Evolutionary conservation across 2,329 filamentous ascomycete species (phyloP).

Genomic region (Zymoseptoria crescenta): DNA sequence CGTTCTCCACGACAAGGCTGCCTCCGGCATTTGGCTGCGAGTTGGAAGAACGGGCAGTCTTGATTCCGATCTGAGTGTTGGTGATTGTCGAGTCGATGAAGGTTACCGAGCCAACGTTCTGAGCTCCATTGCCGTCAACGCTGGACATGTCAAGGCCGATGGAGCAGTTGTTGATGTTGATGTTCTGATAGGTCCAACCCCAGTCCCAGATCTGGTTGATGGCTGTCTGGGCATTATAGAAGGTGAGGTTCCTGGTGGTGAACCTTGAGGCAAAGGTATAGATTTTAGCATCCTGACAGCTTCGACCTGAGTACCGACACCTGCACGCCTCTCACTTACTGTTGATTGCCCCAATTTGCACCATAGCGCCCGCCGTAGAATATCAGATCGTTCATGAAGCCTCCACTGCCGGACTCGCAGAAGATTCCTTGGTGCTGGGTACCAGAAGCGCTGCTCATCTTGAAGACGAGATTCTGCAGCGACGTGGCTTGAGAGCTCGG

Average conservation of each 20-base stretch:
- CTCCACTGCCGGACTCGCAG: constrained; percentile 38
- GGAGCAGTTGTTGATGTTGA: constrained; percentile 46
- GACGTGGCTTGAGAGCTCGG: constrained; percentile 40
- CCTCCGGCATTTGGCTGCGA: constrained; percentile 40
- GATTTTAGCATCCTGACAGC: neutral
- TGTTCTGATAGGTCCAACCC: constrained; percentile 42
- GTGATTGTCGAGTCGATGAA: constrained; percentile 50
- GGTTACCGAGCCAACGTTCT: constrained; percentile 48
- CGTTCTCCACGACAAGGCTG: constrained; percentile 50
- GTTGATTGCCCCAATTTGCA: constrained; percentile 39
- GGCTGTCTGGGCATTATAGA: constrained; percentile 45
- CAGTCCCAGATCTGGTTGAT: constrained; percentile 54
- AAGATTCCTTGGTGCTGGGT: constrained; percentile 43
- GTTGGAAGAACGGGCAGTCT: constrained; percentile 38
- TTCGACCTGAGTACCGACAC: neutral
- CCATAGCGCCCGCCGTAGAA: constrained; percentile 39
- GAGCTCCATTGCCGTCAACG: constrained; percentile 32
- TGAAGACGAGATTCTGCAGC: constrained; percentile 39
- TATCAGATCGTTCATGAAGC: constrained; percentile 40
- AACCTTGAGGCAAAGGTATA: constrained; percentile 2
- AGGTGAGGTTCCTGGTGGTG: constrained; percentile 50
- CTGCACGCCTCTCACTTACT: constrained; percentile 14
- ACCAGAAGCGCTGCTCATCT: constrained; percentile 36
- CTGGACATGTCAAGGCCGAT: constrained; percentile 46
- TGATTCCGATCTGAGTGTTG: constrained; percentile 44